phyloP scores from a whole-genome alignment of 352 stramenopile species.

The Phytophthora aleatoria region DNA sequence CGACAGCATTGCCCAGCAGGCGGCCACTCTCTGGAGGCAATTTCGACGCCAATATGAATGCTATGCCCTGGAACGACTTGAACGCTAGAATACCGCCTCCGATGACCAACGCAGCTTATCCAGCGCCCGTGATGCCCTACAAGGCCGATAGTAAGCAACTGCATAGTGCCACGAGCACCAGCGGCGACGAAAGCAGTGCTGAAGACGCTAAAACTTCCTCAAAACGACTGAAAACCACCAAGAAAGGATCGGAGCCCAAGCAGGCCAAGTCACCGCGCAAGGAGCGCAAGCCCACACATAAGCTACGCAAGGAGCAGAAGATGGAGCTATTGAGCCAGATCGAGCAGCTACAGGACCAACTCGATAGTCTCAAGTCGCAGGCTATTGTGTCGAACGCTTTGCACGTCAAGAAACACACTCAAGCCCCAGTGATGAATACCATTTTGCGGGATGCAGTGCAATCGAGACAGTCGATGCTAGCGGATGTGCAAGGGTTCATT shows the following conservation, averaged over 20 bases:
- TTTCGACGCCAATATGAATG: conserved; percentile 8
- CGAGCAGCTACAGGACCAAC: conserved; percentile 24
- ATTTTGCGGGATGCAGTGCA: conserved; percentile 40
- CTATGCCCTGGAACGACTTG: background rate
- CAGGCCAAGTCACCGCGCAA: conserved; percentile 20
- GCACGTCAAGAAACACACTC: conserved; percentile 38
- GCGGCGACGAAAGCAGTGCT: conserved; percentile 27
- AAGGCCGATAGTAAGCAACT: background rate
- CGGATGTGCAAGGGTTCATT: conserved; percentile 36
- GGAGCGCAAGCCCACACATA: conserved; percentile 36
- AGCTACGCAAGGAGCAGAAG: conserved; percentile 36
- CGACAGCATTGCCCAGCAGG: conserved; percentile 9
- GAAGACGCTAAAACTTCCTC: conserved; percentile 13
- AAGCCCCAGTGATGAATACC: conserved; percentile 40
- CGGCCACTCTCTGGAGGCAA: conserved; percentile 20
- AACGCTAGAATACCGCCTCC: background rate
- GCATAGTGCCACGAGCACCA: conserved; percentile 25
- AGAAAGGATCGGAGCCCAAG: conserved; percentile 3
- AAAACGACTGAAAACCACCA: conserved; percentile 15
- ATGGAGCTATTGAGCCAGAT: conserved; percentile 33
- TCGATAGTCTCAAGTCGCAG: conserved; percentile 42
- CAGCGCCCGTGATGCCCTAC: too few species aligned
- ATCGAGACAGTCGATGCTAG: conserved; percentile 32
- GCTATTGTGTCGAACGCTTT: conserved; percentile 39
- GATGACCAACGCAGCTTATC: background rate